Evolutionary conservation across 2,329 filamentous ascomycete genomes (phyloP), one percentile per base, ranked within the genome.

Genomic region (Xylariaceae sp.): DNA sequence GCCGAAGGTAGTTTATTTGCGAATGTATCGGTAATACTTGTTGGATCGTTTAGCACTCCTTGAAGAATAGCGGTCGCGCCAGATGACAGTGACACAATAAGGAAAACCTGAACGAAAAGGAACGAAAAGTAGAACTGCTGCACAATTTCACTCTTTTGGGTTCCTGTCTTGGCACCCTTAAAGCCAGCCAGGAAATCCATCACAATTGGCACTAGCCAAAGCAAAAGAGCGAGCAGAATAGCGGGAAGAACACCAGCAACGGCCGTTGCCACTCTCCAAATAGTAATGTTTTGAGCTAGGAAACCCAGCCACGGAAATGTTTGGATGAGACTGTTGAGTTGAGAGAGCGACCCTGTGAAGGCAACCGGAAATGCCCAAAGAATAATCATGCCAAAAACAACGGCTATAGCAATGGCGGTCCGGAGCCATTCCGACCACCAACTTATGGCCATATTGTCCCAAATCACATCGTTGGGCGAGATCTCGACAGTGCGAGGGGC

Each of bases 371-470:
- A 84, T 37, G 92, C 89, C 91, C 92, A 99, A 16, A 94, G 81
- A 59, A 97, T 78, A 43, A 96, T 83, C 81, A 97, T 91, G 5
- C 79, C 89, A 29, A 80, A 71, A 6, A 96, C 86, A 20, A 88
- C 64, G 6, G 76, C 72, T 24, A 91, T 74, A 9, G 93, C 87
- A 7, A 87, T 69, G 29, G 77, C 81, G 2, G 85, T 86, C 23
- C 91, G 84, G 24, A 91, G 66, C 80, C 93, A 96, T 51, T 87
- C 83, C 58, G 93, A 87, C 92, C 92, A 97, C 93, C 94, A 97
- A 49, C 82, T 85, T 64, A 97, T 88, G 0, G 91, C 92, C 87
- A 99, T 93, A 68, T 99, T 99, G 61, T 95, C 91, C 94, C 94
- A 99, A 33, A 95, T 81, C 7, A 99, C 91, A 68, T 97, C 92